Base-by-base conservation (phyloP, 2,329 filamentous ascomycete species). In the Bertia moriformis region DNA sequence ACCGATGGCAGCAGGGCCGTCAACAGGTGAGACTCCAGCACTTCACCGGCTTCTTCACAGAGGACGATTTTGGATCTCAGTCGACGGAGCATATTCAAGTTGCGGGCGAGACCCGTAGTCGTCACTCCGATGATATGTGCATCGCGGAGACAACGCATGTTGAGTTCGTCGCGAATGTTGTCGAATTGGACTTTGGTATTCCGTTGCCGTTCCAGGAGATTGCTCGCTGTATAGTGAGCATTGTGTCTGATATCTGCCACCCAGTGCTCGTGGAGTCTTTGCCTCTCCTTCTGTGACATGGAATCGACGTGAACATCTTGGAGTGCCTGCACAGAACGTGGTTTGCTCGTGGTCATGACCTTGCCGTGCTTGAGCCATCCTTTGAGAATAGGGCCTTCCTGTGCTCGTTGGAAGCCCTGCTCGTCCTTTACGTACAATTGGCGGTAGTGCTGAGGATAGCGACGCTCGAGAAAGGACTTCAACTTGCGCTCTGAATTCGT, bases 41-140 rank as follows among this genome's bases (percentile, higher is more conserved):
- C 71, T 44, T 84, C 78, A 0, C 69, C 78, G 2, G 78, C 78
- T 48, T 84, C 78, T 49, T 84, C 78, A 22, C 72, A 79, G 1
- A 83, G 50, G 14, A 83, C 51, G 0, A 80, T 66, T 43, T 78
- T 78, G 20, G 59, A 57, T 4, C 55, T 49, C 2, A 78, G 42
- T 4, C 61, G 60, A 4, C 63, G 59, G 0, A 82, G 55, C 1
- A 70, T 45, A 0, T 60, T 52, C 0, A 73, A 51, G 14, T 71
- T 65, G 15, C 57, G 55, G 0, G 75, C 74, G 2, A 79, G 55
- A 0, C 73, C 73, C 0, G 67, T 71, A 0, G 75, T 79, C 0
- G 74, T 80, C 2, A 75, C 55, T 0, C 74, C 74, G 33, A 80
- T 63, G 3, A 80, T 59, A 4, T 64, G 48, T 1, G 63, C 61